These are phyloP conservation scores for Blastobotrys niveus DNA, from an alignment of 1,139 yeast species.

Conservation along the genomic window DNA sequence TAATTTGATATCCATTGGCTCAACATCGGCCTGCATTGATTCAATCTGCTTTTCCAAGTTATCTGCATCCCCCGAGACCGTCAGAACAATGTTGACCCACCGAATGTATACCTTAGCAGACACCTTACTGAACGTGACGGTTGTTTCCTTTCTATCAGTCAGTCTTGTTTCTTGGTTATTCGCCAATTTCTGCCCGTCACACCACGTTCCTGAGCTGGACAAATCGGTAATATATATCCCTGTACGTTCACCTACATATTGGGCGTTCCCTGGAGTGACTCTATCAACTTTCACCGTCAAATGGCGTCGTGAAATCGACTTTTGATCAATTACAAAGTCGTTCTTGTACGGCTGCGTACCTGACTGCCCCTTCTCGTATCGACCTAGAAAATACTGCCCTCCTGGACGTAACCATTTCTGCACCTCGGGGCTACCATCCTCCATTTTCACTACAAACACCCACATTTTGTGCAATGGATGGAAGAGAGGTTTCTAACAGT, in stretches of 20 bases:
- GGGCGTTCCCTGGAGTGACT: no score
- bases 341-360: no score
- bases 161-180: no score
- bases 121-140: no score
- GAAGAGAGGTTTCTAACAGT: no score
- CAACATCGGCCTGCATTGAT: constrained; percentile 12
- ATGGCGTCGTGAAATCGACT: background rate
- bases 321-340: background rate
- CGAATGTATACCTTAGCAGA: no score
- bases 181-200: background rate
- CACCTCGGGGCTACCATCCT: background rate
- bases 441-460: no score
- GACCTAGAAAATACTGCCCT: background rate
- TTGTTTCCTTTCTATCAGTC: no score
- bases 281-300: background rate
- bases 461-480: no score
- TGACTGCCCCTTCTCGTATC: no score
- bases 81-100: background rate
- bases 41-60: constrained; percentile 2
- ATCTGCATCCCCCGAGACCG: background rate
- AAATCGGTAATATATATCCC: no score
- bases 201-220: background rate
- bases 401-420: constrained; percentile 10
- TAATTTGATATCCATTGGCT: constrained; percentile 27
- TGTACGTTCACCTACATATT: no score